Conservation (phyloP, 495 filamentous ascomycete species). For the Lepraria neglecta region DNA sequence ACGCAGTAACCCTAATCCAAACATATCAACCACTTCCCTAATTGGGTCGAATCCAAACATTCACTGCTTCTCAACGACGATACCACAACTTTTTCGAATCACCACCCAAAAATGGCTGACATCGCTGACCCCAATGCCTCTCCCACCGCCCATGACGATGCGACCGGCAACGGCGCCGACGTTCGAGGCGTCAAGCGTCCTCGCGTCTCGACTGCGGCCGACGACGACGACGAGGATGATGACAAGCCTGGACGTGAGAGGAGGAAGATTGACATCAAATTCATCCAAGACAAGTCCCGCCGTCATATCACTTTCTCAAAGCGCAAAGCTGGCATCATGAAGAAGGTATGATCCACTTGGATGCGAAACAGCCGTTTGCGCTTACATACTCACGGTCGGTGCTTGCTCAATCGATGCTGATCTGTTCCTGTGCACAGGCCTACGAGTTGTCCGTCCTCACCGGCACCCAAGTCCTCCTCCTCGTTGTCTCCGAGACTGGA, state of each 20-base stretch:
- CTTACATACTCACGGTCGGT: conserved; percentile 5
- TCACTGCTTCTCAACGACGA: not conserved
- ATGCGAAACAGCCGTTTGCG: conserved; percentile 7
- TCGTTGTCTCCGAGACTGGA: conserved; percentile 97
- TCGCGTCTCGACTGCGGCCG: conserved; percentile 68
- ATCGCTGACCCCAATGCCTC: conserved; percentile 33
- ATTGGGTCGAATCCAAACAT: conserved; percentile 22
- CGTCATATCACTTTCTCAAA: conserved; percentile 99
- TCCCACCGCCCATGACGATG: conserved; percentile 47
- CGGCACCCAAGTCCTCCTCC: conserved; percentile 91
- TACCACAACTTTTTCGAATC: conserved; percentile 9
- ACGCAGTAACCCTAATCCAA: conserved; percentile 26
- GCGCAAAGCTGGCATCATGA: conserved; percentile 99
- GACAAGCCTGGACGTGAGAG: conserved; percentile 98
- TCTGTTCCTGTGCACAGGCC: conserved; percentile 49
- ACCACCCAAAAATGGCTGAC: conserved; percentile 28
- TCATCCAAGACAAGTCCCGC: conserved; percentile 99
- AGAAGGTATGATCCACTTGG: conserved; percentile 67
- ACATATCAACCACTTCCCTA: conserved; percentile 21
- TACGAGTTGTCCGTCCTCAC: conserved; percentile 98
- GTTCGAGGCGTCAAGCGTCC: conserved; percentile 82
- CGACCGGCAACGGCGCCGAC: conserved; percentile 52
- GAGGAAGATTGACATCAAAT: conserved; percentile 99
- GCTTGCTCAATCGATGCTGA: conserved; percentile 7
- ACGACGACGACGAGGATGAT: conserved; percentile 98